Percentiles rank a stretch among this genome's conserved stretches.
These are phyloP conservation scores for Bruguiera gymnorhiza DNA, from an alignment of 345 rosid genomes.

Conservation along the genomic window DNA sequence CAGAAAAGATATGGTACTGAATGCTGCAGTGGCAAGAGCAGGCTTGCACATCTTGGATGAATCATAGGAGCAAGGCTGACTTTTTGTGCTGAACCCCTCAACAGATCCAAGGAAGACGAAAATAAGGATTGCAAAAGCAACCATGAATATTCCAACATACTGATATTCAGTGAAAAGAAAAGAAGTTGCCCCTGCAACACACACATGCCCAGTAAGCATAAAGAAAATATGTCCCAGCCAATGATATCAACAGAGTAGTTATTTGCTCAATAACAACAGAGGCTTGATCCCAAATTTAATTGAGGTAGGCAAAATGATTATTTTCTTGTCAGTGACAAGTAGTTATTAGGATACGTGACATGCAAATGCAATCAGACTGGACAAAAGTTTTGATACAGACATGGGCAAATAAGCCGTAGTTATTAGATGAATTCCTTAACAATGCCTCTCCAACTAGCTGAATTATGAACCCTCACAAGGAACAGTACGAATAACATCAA, in stretches of 20 bases:
- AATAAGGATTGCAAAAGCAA: conserved; percentile 29
- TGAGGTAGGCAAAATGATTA: too few relatives aligned
- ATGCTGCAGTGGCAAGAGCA: conserved; percentile 77
- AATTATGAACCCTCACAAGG: not conserved
- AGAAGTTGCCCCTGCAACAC: conserved; percentile 30
- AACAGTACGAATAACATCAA: too few relatives aligned
- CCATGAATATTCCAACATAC: conserved; percentile 33
- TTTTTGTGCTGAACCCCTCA: conserved; percentile 40
- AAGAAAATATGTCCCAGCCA: not conserved
- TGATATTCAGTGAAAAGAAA: conserved; percentile 31
- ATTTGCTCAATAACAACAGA: not conserved
- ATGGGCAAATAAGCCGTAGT: not conserved
- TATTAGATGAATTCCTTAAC: not conserved
- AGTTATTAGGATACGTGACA: not conserved
- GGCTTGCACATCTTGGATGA: conserved; percentile 60
- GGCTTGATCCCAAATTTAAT: too few relatives aligned
- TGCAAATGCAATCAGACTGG: not conserved
- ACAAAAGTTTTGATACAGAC: not conserved
- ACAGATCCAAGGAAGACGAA: conserved; percentile 32
- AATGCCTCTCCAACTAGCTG: not conserved
- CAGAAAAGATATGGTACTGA: conserved; percentile 70
- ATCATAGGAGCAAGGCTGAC: conserved; percentile 72
- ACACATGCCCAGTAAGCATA: not conserved
- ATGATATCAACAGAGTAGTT: not conserved
- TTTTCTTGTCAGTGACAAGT: too few relatives aligned